phyloP scores from a whole-genome alignment of 2,329 filamentous ascomycete genomes.

The Sporothrix pseudoabietina region DNA sequence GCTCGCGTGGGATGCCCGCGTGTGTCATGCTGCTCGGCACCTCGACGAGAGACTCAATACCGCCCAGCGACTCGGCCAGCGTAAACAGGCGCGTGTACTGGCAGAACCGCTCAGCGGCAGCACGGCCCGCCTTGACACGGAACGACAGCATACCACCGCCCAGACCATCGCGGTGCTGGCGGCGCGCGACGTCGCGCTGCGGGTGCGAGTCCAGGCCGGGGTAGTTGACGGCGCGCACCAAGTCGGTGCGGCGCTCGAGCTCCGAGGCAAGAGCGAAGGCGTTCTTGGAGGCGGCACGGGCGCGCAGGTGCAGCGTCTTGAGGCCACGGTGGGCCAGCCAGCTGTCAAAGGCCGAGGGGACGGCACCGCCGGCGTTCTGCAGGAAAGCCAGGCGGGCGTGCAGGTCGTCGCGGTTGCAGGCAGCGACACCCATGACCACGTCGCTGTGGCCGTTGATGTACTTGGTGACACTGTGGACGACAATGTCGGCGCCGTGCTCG shows the following conservation, averaged over 20 bases:
- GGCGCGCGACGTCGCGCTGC: constrained; percentile 78
- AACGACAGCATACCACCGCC: constrained; percentile 98
- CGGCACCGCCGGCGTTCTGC: constrained; percentile 95
- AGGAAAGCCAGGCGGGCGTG: constrained; percentile 80
- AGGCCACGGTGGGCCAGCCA: constrained; percentile 97
- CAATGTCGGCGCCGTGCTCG: constrained; percentile 92
- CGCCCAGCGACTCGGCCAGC: constrained; percentile 83
- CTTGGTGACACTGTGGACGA: constrained; percentile 96
- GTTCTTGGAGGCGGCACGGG: constrained; percentile 80
- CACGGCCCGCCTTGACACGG: constrained; percentile 83
- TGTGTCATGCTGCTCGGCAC: constrained; percentile 97
- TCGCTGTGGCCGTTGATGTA: constrained; percentile 98
- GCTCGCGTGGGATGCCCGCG: constrained; percentile 85
- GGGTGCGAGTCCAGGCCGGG: constrained; percentile 86
- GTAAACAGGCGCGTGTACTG: constrained; percentile 87
- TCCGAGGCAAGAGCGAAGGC: constrained; percentile 74
- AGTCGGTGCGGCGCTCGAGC: constrained; percentile 77
- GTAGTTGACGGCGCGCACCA: constrained; percentile 85
- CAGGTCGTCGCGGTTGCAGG: constrained; percentile 85
- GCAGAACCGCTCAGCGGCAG: constrained; percentile 90
- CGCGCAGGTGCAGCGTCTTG: constrained; percentile 94
- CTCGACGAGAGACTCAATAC: constrained; percentile 89
- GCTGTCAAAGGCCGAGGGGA: constrained; percentile 92
- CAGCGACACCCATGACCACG: constrained; percentile 95
- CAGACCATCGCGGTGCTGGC: constrained; percentile 92